Percentiles rank a stretch among this genome's conserved stretches.
Conservation (phyloP, 441 rosid genomes). For the Populus hybrid region DNA sequence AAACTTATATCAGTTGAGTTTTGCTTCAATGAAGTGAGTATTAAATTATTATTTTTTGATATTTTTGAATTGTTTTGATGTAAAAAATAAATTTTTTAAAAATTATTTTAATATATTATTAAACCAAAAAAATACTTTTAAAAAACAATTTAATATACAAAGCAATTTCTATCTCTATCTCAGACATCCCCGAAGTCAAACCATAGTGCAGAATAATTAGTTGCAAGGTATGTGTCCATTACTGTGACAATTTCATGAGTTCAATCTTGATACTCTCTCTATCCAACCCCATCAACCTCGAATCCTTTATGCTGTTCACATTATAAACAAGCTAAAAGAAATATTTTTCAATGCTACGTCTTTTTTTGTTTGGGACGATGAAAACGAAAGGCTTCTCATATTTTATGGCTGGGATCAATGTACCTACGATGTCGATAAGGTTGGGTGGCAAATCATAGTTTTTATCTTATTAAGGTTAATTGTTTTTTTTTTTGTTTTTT, state of each 20-base stretch:
- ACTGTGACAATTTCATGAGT: too few species aligned
- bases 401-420: conserved; percentile 28
- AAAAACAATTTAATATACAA: neutral
- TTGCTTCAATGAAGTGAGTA: neutral
- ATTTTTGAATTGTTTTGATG: too few species aligned
- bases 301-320: conserved; percentile 2
- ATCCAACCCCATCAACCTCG: neutral
- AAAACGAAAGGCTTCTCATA: neutral
- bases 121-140: too few species aligned
- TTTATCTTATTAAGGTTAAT: neutral
- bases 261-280: too few species aligned
- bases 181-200: neutral
- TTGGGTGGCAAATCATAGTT: neutral
- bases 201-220: neutral
- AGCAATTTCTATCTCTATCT: too few species aligned
- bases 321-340: neutral
- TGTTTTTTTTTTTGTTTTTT: neutral
- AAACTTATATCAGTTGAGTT: neutral
- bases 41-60: neutral
- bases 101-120: too few species aligned
- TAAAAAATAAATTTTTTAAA: too few species aligned
- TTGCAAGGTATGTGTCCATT: neutral
- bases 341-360: neutral
- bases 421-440: neutral
- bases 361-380: neutral